Evolutionary conservation across 2,329 filamentous ascomycete genomes (phyloP), one percentile per base, ranked within the genome.

Genomic region (Xylaria sp.): DNA sequence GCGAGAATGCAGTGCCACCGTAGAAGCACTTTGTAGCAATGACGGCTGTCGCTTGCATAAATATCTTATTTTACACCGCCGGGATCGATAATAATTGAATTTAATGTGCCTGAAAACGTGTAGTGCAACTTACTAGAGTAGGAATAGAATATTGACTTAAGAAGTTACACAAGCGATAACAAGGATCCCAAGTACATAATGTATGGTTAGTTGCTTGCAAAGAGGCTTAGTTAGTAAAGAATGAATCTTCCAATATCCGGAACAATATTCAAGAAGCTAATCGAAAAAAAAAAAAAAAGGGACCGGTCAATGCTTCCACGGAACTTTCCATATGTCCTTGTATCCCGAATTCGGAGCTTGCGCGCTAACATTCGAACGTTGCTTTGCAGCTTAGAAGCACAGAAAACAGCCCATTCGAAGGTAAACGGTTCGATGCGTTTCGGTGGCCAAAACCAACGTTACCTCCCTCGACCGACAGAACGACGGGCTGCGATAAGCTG

Each of bases 371-470:
- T 48, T 53, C 30, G 30, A 48, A 20, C n/a, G 46, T 56, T 60
- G 45, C 55, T 63, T 63, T 25, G 55, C 63, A 60, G 55, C 39
- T 36, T n/a, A 25, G 25, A 48, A 39, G 23, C 28, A 18, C 34
- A 39, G n/a, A 58, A 46, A 52, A 32, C 46, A 50, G 46, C 66
- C 63, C 20, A 52, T 61, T 56, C 28, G 30, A 55, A 45, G 13
- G 32, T 10, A 9, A 48, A 30, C 34, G 2, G 10, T 50, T 68
- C 45, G 23, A 62, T 66, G 45, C 28, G 20, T 34, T 65, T 60
- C 28, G 34, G 67, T 69, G 32, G 53, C 25, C 25, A 66, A 63
- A 63, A 48, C 13, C 58, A 60, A 66, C 55, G 63, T 63, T 63
- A 63, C 63, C 20, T 50, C 8, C 48, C 28, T 20, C 3, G n/a